Evolutionary conservation across 129 eudicot genomes (phyloP), one percentile per base, ranked within the genome.

Genomic region (Artemisia annua): DNA sequence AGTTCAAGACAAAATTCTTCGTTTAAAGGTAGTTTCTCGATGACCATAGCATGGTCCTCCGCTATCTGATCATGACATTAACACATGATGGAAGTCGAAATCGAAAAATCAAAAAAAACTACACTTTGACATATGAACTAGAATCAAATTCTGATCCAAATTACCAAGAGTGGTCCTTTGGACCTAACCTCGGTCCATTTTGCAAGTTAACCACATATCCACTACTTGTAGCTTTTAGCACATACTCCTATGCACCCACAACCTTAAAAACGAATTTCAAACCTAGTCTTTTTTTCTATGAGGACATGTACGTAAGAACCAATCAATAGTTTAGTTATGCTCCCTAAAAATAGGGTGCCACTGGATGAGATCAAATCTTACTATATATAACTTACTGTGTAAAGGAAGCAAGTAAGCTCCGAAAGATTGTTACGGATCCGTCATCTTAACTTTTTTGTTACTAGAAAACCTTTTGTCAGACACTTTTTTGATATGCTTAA

Each of bases 91-190:
- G 15, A 74, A 51, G 71, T 63, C 43, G 6, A 64, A 57, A 43
- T 75, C 11, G 14, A 14, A 15, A 65, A 54, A 43, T 7, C 56
- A 19, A 15, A 49, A 30, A 5, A 61, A 59, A 43, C 44, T 55
- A 70, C 58, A 52, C 2, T 7, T 35, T 14, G 24, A 18, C 24
- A 13, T 55, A 55, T 11, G 14, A 39, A 3, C 1, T 22, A 70
- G 52, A 63, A 70, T 70, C 32, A 69, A 70, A 51, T 57, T 46
- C n/a, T 14, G 15, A 17, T 71, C 30, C 62, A 63, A 72, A 24
- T 63, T 57, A 71, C 72, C 32, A 70, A 43, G 46, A 70, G 81
- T 66, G 82, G 77, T 78, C 81, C 76, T 58, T 49, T 76, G 69
- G 63, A 49, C 69, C 80, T 52, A 68, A 67, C 48, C 74, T 67